Conservation (phyloP, 1,284 basidiomycete species). For the Apiotrichum brassicae region DNA sequence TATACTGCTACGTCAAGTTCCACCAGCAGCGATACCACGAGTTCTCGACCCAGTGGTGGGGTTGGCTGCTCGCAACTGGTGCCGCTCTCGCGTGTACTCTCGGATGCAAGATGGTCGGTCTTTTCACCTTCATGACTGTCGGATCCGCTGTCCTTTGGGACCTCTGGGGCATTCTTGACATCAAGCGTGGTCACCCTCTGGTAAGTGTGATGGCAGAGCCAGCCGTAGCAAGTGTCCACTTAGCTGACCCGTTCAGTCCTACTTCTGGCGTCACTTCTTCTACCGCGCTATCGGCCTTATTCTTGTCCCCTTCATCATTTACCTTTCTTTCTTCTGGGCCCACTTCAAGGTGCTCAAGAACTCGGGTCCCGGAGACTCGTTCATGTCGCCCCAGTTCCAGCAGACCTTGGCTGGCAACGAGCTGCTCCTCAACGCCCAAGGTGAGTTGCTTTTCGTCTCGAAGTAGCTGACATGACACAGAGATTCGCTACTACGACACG, state of each 20-base stretch:
- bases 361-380: constrained; percentile 87
- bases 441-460: constrained; percentile 46
- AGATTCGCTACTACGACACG: constrained; percentile 87
- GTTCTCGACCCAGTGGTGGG: constrained; percentile 87
- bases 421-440: constrained; percentile 80
- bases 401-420: constrained; percentile 91
- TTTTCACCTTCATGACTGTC: constrained; percentile 83
- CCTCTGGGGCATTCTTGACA: constrained; percentile 89
- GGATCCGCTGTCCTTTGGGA: constrained; percentile 89
- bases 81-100: constrained; percentile 90
- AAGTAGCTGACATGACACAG: constrained; percentile 49
- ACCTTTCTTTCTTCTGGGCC: constrained; percentile 93
- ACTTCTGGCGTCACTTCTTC: constrained; percentile 81
- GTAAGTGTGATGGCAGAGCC: constrained; percentile 51
- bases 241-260: constrained; percentile 56
- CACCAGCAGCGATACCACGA: constrained; percentile 89
- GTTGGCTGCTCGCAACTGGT: constrained; percentile 86
- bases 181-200: constrained; percentile 68
- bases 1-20: constrained; percentile 94
- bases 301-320: constrained; percentile 76
- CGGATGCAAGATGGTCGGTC: constrained; percentile 96
- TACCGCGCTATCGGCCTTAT: constrained; percentile 86
- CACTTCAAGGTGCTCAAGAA: constrained; percentile 88
- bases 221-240: not conserved
- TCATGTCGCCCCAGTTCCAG: constrained; percentile 98